Base-by-base conservation (phyloP, 129 eudicot genomes). In the Arctium lappa region DNA sequence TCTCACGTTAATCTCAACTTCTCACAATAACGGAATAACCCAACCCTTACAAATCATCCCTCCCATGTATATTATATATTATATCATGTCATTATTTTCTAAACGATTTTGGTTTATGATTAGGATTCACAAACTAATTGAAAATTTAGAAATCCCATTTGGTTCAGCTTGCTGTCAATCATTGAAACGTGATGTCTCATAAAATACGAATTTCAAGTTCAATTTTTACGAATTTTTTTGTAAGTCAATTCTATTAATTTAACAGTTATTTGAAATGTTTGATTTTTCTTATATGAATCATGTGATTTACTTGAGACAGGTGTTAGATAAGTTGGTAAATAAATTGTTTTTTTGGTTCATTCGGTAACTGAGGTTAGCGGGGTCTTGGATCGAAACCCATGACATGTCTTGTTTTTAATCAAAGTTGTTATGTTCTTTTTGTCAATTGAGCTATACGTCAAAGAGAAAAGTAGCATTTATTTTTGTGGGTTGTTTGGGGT, bases 91-190 rank as follows among this genome's bases (percentile, higher is more conserved):
- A 73, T 69, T 69, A 27, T 40, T 66, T 82, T 79, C 27, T 42
- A 79, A 84, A 69, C 48, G 32, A 76, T 46, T 68, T 69, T 48
- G 72, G 72, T 76, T 39, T 53, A 84, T 79, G 76, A 74, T 79
- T 74, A 84, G 74, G 84, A 79, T 79, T 56, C 38, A 79, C 12
- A 18, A 18, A 33, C 44, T 65, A 79, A 79, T 79, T 84, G 38
- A 72, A 84, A 84, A 40, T 39, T 79, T 63, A 79, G 80, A 79
- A 84, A 66, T 73, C 69, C 32, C 50, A 73, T 32, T 73, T 37
- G 22, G 56, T 34, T 73, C 22, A 74, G 50, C 22, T 73, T 31
- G 75, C 53, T 62, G 69, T 79, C 79, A 84, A 73, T 84, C 70
- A 84, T 73, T n/a, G 38, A 53, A 71, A 60, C 31, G 75, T 32